Evolutionary conservation across 306 rosid genomes (phyloP), one percentile per base, ranked within the genome.

Genomic region (Dalbergia cultrata): DNA sequence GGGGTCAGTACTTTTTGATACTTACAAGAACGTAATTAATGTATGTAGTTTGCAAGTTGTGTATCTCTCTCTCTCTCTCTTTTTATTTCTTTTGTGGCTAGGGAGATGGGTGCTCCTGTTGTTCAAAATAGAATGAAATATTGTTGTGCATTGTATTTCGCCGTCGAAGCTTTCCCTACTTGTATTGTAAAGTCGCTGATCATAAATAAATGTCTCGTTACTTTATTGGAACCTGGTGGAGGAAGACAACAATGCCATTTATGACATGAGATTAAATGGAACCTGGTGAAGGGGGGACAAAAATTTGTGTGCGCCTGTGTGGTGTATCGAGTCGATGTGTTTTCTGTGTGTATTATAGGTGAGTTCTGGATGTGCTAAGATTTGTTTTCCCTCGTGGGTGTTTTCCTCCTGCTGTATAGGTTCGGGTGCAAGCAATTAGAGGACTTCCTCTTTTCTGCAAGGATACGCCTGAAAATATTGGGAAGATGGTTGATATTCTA

Each of bases 381-480:
- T 41, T 62, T 68, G 22, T 44, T 34, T 69, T 62, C 18, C 21
- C 73, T 62, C 9, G 22, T 9, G 35, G 21, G 17, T 77, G 49
- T 47, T 70, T n/a, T 70, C 76, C 43, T 76, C 33, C 47, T 78
- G 69, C 19, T 77, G 63, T 74, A 58, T 72, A 95, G 99, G 97
- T 95, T 72, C 98, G 99, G 72, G 99, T 95, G 71, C 99, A 95
- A 84, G 99, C 99, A 39, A 91, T 95, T 74, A 90, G 99, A 81
- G 99, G 99, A 26, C 87, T 95, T 70, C 99, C 99, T 70, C 93
- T 95, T 90, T 95, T 95, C 92, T 95, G 98, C 90, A 91, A 92
- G 80, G 99, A 95, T 67, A 92, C 97, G 3, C 99, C 99, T 37
- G 99, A 93, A 50, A 86, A 93, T 75, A 90, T 95, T 53, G 91